Percentiles rank a stretch among this genome's conserved stretches.
phyloP scores from a whole-genome alignment of 2,329 filamentous ascomycete genomes.

The Microcyclosporella mali region DNA sequence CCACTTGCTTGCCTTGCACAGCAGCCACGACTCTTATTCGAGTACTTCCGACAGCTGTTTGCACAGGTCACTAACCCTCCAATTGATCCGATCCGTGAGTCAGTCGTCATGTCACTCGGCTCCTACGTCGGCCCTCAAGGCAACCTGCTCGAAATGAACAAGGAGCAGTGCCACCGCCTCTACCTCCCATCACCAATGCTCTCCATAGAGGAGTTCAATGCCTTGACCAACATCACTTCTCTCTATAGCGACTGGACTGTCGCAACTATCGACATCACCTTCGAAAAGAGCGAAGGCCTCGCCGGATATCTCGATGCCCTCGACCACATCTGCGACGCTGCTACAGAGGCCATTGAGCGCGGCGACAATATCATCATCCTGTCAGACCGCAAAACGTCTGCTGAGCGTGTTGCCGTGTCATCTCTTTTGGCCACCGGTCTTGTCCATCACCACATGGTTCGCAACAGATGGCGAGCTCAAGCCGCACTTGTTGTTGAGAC shows the following conservation, averaged over 20 bases:
- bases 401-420: slow-evolving; percentile 77
- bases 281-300: slow-evolving; percentile 76
- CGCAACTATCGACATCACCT: slow-evolving; percentile 86
- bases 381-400: slow-evolving; percentile 79
- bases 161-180: slow-evolving; percentile 78
- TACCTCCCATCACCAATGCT: slow-evolving; percentile 83
- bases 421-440: slow-evolving; percentile 82
- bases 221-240: slow-evolving; percentile 68
- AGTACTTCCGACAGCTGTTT: slow-evolving; percentile 97
- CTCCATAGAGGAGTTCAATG: slow-evolving; percentile 85
- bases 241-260: slow-evolving; percentile 77
- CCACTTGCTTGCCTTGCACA: slow-evolving; percentile 87
- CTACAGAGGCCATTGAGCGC: slow-evolving; percentile 75
- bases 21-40: slow-evolving; percentile 80
- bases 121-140: slow-evolving; percentile 95
- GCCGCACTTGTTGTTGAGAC: slow-evolving; percentile 85
- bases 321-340: slow-evolving; percentile 79
- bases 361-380: slow-evolving; percentile 81
- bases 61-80: slow-evolving; percentile 97
- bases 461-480: slow-evolving; percentile 91
- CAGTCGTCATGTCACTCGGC: slow-evolving; percentile 95
- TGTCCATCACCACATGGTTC: slow-evolving; percentile 90
- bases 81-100: slow-evolving; percentile 94
- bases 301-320: slow-evolving; percentile 80
- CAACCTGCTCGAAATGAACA: slow-evolving; percentile 88